phyloP scores from a whole-genome alignment of 331 rosid genomes.

The Prunus yedoensis region DNA sequence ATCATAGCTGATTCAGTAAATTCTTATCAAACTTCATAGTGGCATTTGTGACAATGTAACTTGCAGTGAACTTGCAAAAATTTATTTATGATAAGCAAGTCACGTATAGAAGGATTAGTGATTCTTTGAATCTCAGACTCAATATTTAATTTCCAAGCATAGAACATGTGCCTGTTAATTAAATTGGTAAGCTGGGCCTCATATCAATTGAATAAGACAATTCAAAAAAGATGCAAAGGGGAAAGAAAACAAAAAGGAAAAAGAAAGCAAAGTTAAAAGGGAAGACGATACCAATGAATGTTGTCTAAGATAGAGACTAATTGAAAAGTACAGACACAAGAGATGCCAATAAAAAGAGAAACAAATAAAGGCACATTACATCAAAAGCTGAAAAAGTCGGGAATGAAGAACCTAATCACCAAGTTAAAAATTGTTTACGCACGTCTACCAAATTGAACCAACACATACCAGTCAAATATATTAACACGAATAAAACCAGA shows the following conservation, averaged over 20 bases:
- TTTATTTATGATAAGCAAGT: background rate
- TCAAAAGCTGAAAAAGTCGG: background rate
- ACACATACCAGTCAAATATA: background rate
- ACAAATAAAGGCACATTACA: background rate
- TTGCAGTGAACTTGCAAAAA: background rate
- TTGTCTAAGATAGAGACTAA: background rate
- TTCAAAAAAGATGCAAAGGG: background rate
- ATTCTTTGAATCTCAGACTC: background rate
- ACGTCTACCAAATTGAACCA: background rate
- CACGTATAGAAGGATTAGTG: background rate
- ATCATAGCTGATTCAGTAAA: background rate
- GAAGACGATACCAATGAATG: background rate
- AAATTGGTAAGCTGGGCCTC: background rate
- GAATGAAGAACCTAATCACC: background rate
- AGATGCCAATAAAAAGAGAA: background rate
- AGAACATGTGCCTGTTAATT: background rate
- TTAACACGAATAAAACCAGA: background rate
- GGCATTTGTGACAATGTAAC: background rate
- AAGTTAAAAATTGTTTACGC: background rate
- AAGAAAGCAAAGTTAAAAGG: background rate
- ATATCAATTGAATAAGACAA: background rate
- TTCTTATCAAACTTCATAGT: background rate
- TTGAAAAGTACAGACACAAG: background rate
- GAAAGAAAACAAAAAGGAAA: background rate
- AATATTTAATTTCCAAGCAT: background rate